Evolutionary conservation across 805 yeast genomes (phyloP).

Genomic region (Wickerhamiella vanderwaltii): DNA sequence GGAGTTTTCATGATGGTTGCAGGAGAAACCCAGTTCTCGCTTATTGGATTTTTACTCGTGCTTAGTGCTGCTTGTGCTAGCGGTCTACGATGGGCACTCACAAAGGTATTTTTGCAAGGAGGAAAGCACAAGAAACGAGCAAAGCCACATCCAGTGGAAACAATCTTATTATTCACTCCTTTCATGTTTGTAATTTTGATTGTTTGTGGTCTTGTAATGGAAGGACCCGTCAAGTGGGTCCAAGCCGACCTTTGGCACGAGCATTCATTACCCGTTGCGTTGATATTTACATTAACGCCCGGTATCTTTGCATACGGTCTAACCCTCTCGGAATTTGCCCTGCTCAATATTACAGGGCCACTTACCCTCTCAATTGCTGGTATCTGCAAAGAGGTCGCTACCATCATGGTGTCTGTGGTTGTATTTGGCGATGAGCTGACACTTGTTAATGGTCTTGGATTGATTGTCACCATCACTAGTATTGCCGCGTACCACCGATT

Average conservation of each 20-base stretch:
- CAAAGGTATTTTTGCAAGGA: constrained; percentile 63
- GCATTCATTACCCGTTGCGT: constrained; percentile 45
- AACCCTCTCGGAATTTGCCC: constrained; percentile 72
- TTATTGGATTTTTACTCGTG: constrained; percentile 61
- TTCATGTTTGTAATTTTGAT: constrained; percentile 59
- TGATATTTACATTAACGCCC: constrained; percentile 56
- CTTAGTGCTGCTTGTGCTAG: constrained; percentile 67
- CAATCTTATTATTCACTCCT: constrained; percentile 77
- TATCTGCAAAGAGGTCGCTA: constrained; percentile 79
- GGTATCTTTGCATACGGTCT: constrained; percentile 79
- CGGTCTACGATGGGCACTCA: constrained; percentile 91
- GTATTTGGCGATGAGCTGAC: constrained; percentile 66
- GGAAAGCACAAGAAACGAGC: constrained; percentile 24
- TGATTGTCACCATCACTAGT: constrained; percentile 61
- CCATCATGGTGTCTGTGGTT: constrained; percentile 56
- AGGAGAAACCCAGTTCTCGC: constrained; percentile 28
- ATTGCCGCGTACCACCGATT: constrained; percentile 66
- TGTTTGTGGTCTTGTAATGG: constrained; percentile 51
- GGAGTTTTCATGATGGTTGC: constrained; percentile 85
- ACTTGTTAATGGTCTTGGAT: constrained; percentile 57
- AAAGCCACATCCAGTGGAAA: constrained; percentile 55
- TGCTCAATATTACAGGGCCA: constrained; percentile 70
- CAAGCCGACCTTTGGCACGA: constrained; percentile 50
- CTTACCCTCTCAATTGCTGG: constrained; percentile 85
- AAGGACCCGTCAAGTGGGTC: constrained; percentile 48